Base-by-base conservation (phyloP, 495 filamentous ascomycete genomes). In the Trichoderma virens region DNA sequence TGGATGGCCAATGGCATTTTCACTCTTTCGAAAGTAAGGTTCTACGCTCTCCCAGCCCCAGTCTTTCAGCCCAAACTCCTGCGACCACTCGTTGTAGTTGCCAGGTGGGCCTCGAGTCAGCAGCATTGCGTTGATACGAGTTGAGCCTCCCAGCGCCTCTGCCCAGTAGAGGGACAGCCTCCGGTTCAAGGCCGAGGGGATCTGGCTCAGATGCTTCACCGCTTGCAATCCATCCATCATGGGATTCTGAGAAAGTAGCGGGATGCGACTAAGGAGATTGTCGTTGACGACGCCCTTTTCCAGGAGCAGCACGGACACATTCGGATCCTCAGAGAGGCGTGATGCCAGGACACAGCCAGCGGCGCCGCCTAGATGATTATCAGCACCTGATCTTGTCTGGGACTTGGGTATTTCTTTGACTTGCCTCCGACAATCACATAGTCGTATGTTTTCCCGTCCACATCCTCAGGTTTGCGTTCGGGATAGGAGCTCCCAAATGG, bases 271-370 rank as follows among this genome's bases (percentile, higher is more conserved):
- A 11, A 70, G 25, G 39, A 71, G 45, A 61, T 71, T 73, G 63
- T 74, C 74, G 62, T 73, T 74, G 59, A 76, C 74, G 8, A 67
- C 66, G 34, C 80, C 80, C 8, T 77, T 78, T 66, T 83, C 80
- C 20, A 83, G 67, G 18, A 83, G 64, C 25, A 83, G 74, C n/a
- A 83, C 73, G 2, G 72, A 72, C 7, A 73, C 70, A 60, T 73
- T 70, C n/a, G 70, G 70, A 64, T 82, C 76, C 65, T 79, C 78
- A 41, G 79, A 78, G 16, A 83, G 74, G 35, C 79, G 77, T 47
- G 73, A 75, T 60, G 81, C 80, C n/a, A 83, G 64, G 25, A 80
- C 79, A 61, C 77, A 79, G 47, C 79, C 81, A 14, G 76, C 73
- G 45, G 80, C 80, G 14, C 79, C 79, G 34, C 76, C 69, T 70